phyloP scores from a whole-genome alignment of 2,329 filamentous ascomycete genomes.

The Penicillium polonicum region DNA sequence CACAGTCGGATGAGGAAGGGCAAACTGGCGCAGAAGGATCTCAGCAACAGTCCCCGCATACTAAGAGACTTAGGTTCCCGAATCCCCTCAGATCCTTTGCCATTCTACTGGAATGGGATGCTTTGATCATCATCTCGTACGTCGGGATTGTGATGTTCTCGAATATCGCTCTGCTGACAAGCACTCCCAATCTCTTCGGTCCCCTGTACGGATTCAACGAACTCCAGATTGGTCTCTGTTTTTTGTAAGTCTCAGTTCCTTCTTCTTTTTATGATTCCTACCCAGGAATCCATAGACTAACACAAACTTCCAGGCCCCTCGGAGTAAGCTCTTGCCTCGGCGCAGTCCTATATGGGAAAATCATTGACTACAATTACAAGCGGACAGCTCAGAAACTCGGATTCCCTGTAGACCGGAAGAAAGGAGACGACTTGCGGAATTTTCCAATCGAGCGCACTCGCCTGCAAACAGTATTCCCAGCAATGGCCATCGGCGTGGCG shows the following conservation, averaged over 20 bases:
- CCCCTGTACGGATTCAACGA: slow-evolving; percentile 37
- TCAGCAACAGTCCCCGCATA: slow-evolving; percentile 14
- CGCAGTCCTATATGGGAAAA: slow-evolving; percentile 23
- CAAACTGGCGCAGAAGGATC: neutral
- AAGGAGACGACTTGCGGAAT: slow-evolving; percentile 46
- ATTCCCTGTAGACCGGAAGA: slow-evolving; percentile 22
- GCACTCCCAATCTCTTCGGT: slow-evolving; percentile 40
- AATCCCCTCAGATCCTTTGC: slow-evolving; percentile 46
- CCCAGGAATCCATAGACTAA: neutral
- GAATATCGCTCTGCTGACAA: slow-evolving; percentile 41
- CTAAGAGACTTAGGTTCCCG: slow-evolving; percentile 42
- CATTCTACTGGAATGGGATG: slow-evolving; percentile 43
- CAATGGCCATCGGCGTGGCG: slow-evolving; percentile 26
- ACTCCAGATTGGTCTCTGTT: slow-evolving; percentile 29
- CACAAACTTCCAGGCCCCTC: slow-evolving; percentile 17
- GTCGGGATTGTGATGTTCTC: slow-evolving; percentile 37
- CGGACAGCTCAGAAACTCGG: slow-evolving; percentile 15
- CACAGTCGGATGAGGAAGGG: slow-evolving; percentile 1
- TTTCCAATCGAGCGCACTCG: slow-evolving; percentile 43
- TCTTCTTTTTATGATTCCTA: neutral
- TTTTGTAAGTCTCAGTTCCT: slow-evolving; percentile 17
- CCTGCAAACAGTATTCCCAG: slow-evolving; percentile 27
- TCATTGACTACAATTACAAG: slow-evolving; percentile 27
- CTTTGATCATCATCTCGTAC: slow-evolving; percentile 36
- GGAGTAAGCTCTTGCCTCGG: slow-evolving; percentile 21